Evolutionary conservation across 1,284 basidiomycete species (phyloP).

Genomic region (Puccinia novopanici): DNA sequence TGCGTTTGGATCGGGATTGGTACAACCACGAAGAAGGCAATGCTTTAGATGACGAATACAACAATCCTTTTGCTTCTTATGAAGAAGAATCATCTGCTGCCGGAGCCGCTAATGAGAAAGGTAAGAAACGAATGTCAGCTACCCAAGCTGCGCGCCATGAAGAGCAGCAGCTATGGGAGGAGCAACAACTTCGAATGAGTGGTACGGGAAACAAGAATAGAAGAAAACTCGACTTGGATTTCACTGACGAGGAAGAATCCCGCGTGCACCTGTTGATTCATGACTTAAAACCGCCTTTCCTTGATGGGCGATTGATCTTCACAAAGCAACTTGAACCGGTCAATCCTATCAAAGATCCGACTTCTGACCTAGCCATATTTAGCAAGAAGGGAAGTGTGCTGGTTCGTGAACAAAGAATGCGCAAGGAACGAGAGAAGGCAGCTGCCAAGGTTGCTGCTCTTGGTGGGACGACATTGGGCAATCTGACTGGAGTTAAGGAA

Average conservation of each 20-base stretch:
- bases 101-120: slow-evolving; percentile 28
- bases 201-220: slow-evolving; percentile 76
- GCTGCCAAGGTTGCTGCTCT: slow-evolving; percentile 91
- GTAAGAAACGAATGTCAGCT: slow-evolving; percentile 53
- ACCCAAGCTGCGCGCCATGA: slow-evolving; percentile 67
- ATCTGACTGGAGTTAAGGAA: slow-evolving; percentile 95
- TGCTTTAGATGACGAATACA: slow-evolving; percentile 64
- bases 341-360: slow-evolving; percentile 89
- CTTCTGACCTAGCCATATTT: slow-evolving; percentile 93
- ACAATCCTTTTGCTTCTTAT: slow-evolving; percentile 40
- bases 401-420: slow-evolving; percentile 91
- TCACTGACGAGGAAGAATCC: slow-evolving; percentile 81
- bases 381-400: slow-evolving; percentile 90
- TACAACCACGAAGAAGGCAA: slow-evolving; percentile 86
- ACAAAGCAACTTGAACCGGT: slow-evolving; percentile 96
- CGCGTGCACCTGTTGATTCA: slow-evolving; percentile 96
- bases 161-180: slow-evolving; percentile 97
- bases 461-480: slow-evolving; percentile 88
- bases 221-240: slow-evolving; percentile 74
- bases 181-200: slow-evolving; percentile 92
- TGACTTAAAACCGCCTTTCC: slow-evolving; percentile 93
- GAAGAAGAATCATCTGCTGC: slow-evolving; percentile 29
- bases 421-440: slow-evolving; percentile 90
- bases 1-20: slow-evolving; percentile 86
- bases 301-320: slow-evolving; percentile 92